These are phyloP conservation scores for Fragilariopsis cylindrus DNA, from an alignment of 108 stramenopile species.

Conservation along the genomic window DNA sequence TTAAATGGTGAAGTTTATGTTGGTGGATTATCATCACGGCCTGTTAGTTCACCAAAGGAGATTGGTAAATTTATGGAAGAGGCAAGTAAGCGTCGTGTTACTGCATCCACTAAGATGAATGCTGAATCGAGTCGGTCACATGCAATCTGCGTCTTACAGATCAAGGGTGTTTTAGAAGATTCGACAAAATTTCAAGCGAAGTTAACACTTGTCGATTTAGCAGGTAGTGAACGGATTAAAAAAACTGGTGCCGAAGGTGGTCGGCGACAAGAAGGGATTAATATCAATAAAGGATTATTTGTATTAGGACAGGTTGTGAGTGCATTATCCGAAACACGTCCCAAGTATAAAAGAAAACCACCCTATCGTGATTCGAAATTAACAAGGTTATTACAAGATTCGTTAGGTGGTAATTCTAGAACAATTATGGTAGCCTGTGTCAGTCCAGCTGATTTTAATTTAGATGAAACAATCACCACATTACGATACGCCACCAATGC, in stretches of 20 bases:
- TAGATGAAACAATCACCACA: conserved; percentile 91
- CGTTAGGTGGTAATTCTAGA: conserved; percentile 90
- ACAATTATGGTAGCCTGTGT: conserved; percentile 94
- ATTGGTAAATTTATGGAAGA: conserved; percentile 59
- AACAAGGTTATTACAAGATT: conserved; percentile 89
- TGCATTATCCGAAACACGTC: conserved; percentile 80
- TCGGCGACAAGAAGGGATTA: conserved; percentile 88
- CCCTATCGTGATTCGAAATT: conserved; percentile 93
- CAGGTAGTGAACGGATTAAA: conserved; percentile 91
- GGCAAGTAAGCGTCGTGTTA: conserved; percentile 58
- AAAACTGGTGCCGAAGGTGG: conserved; percentile 99
- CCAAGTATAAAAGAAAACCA: conserved; percentile 50
- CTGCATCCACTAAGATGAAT: conserved; percentile 91
- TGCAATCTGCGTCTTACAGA: conserved; percentile 90
- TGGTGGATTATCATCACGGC: conserved; percentile 50
- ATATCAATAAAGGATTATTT: conserved; percentile 91
- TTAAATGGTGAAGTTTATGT: conserved; percentile 71
- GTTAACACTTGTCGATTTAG: conserved; percentile 97
- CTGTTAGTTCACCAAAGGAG: conserved; percentile 49
- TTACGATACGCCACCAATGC: conserved; percentile 91
- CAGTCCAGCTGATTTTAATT: conserved; percentile 92
- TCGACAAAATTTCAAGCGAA: conserved; percentile 60
- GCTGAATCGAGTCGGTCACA: conserved; percentile 85
- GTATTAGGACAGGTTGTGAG: conserved; percentile 91
- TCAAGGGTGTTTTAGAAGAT: conserved; percentile 53